These are phyloP conservation scores for Tephrocybe sp. DNA, from an alignment of 768 basidiomycete species.

Conservation along the genomic window DNA sequence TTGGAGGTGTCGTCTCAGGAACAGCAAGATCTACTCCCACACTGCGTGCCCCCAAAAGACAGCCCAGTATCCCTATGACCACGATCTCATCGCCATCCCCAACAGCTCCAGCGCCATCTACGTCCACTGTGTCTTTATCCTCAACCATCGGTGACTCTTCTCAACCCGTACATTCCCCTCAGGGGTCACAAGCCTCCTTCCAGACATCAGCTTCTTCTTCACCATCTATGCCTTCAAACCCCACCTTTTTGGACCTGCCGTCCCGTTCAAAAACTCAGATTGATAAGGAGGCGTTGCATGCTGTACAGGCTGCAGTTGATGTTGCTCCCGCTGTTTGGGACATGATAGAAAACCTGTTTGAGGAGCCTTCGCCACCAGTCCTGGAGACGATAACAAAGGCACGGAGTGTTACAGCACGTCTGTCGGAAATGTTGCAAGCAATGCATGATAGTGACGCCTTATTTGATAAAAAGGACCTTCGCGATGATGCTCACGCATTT, in stretches of 20 bases:
- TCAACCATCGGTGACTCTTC: constrained; percentile 16
- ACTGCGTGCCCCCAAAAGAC: constrained; percentile 51
- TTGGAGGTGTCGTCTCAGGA: constrained; percentile 34
- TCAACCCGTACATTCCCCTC: constrained; percentile 30
- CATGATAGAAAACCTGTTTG: constrained; percentile 69
- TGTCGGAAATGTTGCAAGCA: constrained; percentile 56
- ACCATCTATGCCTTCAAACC: constrained; percentile 35
- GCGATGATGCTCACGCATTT: constrained; percentile 78
- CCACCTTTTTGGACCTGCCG: constrained; percentile 43
- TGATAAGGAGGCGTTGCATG: constrained; percentile 75
- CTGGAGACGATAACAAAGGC: constrained; percentile 58
- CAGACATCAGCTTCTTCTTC: constrained; percentile 32
- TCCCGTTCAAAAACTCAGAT: constrained; percentile 60
- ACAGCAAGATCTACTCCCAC: constrained; percentile 33
- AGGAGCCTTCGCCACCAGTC: constrained; percentile 44
- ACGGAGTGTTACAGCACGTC: constrained; percentile 57
- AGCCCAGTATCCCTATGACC: constrained; percentile 35
- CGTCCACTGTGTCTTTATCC: constrained; percentile 8
- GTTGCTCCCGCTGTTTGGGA: constrained; percentile 82
- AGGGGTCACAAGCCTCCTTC: constrained; percentile 39
- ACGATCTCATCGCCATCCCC: constrained; percentile 25
- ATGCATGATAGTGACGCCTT: constrained; percentile 55
- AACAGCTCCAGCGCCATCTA: constrained; percentile 27
- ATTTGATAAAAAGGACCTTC: constrained; percentile 58
- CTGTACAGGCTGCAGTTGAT: constrained; percentile 75